Base-by-base conservation (phyloP, 108 stramenopile genomes). In the Skeletonema grethae region DNA sequence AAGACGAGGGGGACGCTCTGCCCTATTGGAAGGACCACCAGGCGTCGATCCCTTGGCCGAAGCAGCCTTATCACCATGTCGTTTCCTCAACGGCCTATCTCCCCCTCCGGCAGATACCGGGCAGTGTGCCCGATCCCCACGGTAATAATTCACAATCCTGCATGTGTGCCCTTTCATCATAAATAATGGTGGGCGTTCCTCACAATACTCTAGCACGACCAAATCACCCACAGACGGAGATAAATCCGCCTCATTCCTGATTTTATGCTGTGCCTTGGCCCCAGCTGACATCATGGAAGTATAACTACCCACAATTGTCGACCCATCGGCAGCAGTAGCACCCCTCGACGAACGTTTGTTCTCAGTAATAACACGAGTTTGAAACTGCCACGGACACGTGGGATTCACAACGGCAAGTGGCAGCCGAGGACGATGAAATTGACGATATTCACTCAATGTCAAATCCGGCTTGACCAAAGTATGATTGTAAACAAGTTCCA, bases 51-150 rank as follows among this genome's bases (percentile, higher is more conserved):
- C 80, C 55, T 69, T 64, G 55, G 64, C 61, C 6, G 70, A 39
- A 7, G 73, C 80, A 11, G 80, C 83, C 58, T 79, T 74, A 29
- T 88, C 85, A 3, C 83, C 88, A n/a, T 80, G 86, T 20, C 85
- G 77, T 36, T 88, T 87, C 7, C 94, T 78, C 39, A 86, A 76
- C 9, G 95, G 95, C 24, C 95, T 80, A 60, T 93, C 92, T 5
- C 95, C 95, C 12, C 95, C 95, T 53, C 95, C 95, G 6, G 91
- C 91, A 9, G 87, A 88, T 1, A 96, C 85, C 8, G 95, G 95
- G 72, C 92, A 93, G 30, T 75, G 78, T 20, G 90, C 62, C 61
- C 88, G 86, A 76, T 96, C 95, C 18, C 95, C 95, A 28, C 93
- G 87, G 57, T 91, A 96, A 61, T 92, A 96, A 66, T 93, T 96